These are phyloP conservation scores for Wilhelminamyces savonicus DNA, from an alignment of 805 yeast species.

Conservation along the genomic window DNA sequence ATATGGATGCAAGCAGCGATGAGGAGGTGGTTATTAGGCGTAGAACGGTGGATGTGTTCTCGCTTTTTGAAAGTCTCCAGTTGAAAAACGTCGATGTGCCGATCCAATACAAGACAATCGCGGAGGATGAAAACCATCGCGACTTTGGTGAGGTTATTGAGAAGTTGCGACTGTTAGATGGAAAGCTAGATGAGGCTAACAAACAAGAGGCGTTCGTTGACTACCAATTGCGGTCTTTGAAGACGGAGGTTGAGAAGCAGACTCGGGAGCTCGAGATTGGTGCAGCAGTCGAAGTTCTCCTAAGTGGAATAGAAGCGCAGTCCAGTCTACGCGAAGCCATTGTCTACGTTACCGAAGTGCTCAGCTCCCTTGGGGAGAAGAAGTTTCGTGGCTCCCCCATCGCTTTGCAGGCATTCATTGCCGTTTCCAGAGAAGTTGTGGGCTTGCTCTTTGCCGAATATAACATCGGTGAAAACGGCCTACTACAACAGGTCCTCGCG, in stretches of 20 bases:
- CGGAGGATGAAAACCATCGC: slow-evolving; percentile 14
- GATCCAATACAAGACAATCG: slow-evolving; percentile 21
- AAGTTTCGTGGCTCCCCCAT: no score
- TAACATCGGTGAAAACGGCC: no score
- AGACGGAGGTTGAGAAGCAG: background rate
- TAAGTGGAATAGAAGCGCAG: no score
- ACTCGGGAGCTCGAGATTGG: background rate
- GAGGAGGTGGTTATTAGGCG: slow-evolving; percentile 7
- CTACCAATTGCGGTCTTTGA: slow-evolving; percentile 5
- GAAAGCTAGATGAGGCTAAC: slow-evolving; percentile 9
- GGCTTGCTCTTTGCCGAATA: no score
- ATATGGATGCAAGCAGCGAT: slow-evolving; percentile 15
- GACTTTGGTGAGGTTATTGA: slow-evolving; percentile 8
- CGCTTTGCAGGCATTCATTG: no score
- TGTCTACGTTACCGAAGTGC: no score
- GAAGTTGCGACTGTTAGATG: slow-evolving; percentile 8
- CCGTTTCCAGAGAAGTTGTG: no score
- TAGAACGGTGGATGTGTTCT: slow-evolving; percentile 21
- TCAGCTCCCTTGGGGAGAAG: no score
- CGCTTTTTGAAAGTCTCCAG: slow-evolving; percentile 32
- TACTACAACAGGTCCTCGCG: slow-evolving; percentile 5
- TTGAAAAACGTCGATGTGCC: slow-evolving; percentile 30
- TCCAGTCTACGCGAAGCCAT: no score
- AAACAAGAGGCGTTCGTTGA: slow-evolving; percentile 4
- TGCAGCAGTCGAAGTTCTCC: no score